Base-by-base conservation (phyloP, 345 rosid genomes). In the Geranium brycei region DNA sequence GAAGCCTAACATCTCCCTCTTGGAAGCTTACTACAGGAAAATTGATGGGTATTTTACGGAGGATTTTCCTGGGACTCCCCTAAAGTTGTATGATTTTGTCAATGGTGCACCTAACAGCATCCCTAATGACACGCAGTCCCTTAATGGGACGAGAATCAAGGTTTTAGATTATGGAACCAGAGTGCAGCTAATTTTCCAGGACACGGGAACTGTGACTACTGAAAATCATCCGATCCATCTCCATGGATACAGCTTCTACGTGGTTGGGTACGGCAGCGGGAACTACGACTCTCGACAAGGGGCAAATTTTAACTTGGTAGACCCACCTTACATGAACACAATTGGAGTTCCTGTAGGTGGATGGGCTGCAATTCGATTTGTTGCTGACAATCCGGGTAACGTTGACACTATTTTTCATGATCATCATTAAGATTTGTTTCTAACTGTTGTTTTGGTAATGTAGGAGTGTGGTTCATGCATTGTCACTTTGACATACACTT, bases 151-250 rank as follows among this genome's bases (percentile, higher is more conserved):
- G 0, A 80, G 85, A 77, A 72, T 77, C 67, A 81, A 76, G 68
- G 82, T 85, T 58, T 61, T 91, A 58, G 87, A 86, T 66, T 91
- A 58, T 63, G 93, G 96, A 57, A 79, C 75, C 72, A 82, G 78
- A 62, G 87, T 86, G 64, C 91, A 91, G 55, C 64, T 91, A 35
- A 82, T 91, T 62, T 79, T 91, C 57, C 95, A 88, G 76, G 82
- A 91, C 61, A 91, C 96, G 0, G 85, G 88, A 64, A 88, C 87
- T 0, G 66, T 91, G 66, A 72, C 82, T 15, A 85, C 93, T 2
- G 97, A 91, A 58, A 91, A 91, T 57, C 97, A 91, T 66, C 97
- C 96, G 0, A 91, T 88, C 69, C 97, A 91, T 70, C 91, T 91
- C 58, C 97, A 88, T 31, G 96, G 97, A 53, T 86, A 85, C 63